A percentile compares a stretch with the other conserved stretches of the same genome.
Evolutionary conservation across 139 green algal species (phyloP).

Genomic region (Asterochloris erici): DNA sequence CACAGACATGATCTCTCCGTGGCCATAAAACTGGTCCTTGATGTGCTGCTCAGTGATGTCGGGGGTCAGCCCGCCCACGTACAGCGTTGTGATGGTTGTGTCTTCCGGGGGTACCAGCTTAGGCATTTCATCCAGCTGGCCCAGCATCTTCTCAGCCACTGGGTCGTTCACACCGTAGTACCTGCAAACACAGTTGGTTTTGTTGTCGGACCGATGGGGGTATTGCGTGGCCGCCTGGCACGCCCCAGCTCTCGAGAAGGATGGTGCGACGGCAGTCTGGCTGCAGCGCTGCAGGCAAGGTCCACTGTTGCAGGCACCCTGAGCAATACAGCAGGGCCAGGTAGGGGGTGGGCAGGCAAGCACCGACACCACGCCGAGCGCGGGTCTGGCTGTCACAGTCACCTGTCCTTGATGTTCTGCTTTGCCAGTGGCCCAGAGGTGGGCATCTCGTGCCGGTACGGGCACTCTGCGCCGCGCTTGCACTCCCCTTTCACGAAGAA

Average conservation of each 20-base stretch:
- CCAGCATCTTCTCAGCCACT: conserved; percentile 92
- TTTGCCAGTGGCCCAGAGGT: conserved; percentile 61
- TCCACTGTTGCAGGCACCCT: too few relatives aligned
- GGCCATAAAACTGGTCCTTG: conserved; percentile 79
- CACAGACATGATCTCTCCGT: conserved; percentile 81
- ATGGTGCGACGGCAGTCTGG: too few relatives aligned
- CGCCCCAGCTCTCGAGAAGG: too few relatives aligned
- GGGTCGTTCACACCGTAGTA: conserved; percentile 99
- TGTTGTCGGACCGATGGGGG: too few relatives aligned
- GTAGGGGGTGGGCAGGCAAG: too few relatives aligned
- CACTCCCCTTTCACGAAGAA: conserved; percentile 94
- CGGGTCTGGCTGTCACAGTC: not conserved
- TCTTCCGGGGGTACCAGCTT: conserved; percentile 88
- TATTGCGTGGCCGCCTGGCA: conserved; percentile 12
- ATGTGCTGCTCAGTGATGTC: conserved; percentile 85
- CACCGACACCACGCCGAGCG: too few relatives aligned
- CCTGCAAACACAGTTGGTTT: conserved; percentile 40
- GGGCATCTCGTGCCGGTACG: conserved; percentile 90
- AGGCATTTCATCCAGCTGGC: conserved; percentile 54
- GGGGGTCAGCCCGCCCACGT: conserved; percentile 75
- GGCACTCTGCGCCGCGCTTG: conserved; percentile 93
- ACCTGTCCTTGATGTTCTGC: conserved; percentile 56
- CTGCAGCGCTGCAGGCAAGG: too few relatives aligned
- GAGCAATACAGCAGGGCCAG: too few relatives aligned
- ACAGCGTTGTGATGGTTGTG: conserved; percentile 86